These are phyloP conservation scores for Penicillium sp. DNA, from an alignment of 2,329 filamentous ascomycete genomes.

Conservation along the genomic window DNA sequence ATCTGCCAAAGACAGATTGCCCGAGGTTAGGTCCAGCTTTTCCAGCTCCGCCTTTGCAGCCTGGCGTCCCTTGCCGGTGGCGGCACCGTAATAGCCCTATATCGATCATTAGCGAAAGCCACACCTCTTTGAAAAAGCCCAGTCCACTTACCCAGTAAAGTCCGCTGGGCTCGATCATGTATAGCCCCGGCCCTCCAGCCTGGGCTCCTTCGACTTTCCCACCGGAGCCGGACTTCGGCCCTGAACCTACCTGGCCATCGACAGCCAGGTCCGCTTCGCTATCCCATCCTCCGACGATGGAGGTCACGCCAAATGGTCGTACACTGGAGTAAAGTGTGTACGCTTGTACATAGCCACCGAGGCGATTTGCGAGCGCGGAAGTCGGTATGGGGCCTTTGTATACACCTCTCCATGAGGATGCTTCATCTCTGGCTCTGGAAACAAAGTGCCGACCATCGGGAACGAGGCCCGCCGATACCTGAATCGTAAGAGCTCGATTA, in stretches of 20 bases:
- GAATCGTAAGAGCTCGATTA: constrained; percentile 5
- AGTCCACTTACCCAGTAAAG: constrained; percentile 72
- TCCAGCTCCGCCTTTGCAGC: constrained; percentile 97
- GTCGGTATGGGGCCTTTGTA: constrained; percentile 95
- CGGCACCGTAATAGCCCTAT: constrained; percentile 92
- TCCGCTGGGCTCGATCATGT: constrained; percentile 98
- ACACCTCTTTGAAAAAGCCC: not conserved
- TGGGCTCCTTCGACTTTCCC: constrained; percentile 74
- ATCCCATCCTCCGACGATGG: constrained; percentile 92
- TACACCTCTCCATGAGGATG: constrained; percentile 81
- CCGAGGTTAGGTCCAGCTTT: constrained; percentile 85
- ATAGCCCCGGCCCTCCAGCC: constrained; percentile 86
- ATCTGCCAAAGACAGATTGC: constrained; percentile 74
- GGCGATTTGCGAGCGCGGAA: constrained; percentile 81
- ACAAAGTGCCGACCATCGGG: constrained; percentile 95
- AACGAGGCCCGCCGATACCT: constrained; percentile 92
- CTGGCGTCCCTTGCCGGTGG: constrained; percentile 94
- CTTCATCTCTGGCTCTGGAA: constrained; percentile 90
- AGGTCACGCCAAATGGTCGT: constrained; percentile 92
- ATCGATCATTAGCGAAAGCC: constrained; percentile 22
- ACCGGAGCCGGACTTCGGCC: constrained; percentile 75
- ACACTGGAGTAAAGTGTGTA: constrained; percentile 98
- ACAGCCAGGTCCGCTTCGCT: constrained; percentile 80
- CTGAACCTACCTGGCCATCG: constrained; percentile 83
- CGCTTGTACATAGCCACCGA: constrained; percentile 94